Evolutionary conservation across 2,329 filamentous ascomycete genomes (phyloP).

Genomic region (Paramyrothecium roridum): DNA sequence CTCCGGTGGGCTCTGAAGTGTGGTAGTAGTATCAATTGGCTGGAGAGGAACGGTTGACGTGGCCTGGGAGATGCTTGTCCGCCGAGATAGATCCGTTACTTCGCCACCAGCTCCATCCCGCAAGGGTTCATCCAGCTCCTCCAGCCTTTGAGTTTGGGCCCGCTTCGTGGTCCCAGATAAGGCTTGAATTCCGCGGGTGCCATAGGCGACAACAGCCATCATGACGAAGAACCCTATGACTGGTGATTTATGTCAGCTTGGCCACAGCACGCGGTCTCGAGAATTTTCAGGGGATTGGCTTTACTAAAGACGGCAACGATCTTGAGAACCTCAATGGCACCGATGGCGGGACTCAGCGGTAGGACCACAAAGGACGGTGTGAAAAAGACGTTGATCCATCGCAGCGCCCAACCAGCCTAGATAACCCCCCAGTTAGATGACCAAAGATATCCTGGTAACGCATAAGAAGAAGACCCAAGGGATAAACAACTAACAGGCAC

Average conservation of each 20-base stretch:
- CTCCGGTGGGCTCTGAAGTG: slow-evolving; percentile 20
- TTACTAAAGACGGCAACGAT: slow-evolving; percentile 57
- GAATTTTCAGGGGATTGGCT: slow-evolving; percentile 11
- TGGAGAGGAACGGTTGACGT: slow-evolving; percentile 16
- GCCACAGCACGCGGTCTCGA: background rate
- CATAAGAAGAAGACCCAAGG: background rate
- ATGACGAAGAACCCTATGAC: slow-evolving; percentile 54
- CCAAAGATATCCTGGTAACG: too few relatives aligned
- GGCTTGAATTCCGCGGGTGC: slow-evolving; percentile 51
- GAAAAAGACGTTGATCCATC: slow-evolving; percentile 58
- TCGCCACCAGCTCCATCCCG: background rate
- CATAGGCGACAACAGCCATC: slow-evolving; percentile 49
- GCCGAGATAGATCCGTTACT: slow-evolving; percentile 9
- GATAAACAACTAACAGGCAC: slow-evolving; percentile 40
- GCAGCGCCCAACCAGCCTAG: slow-evolving; percentile 53
- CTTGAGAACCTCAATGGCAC: slow-evolving; percentile 52
- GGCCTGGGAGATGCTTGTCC: slow-evolving; percentile 19
- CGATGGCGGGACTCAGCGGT: slow-evolving; percentile 52
- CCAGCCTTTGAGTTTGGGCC: slow-evolving; percentile 45
- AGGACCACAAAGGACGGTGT: slow-evolving; percentile 58
- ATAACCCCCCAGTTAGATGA: slow-evolving; percentile 1
- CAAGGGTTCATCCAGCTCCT: slow-evolving; percentile 39
- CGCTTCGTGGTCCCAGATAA: slow-evolving; percentile 49
- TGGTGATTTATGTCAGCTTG: slow-evolving; percentile 16
- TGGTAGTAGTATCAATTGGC: slow-evolving; percentile 8